phyloP scores from a whole-genome alignment of 2,329 filamentous ascomycete genomes.

The Penicillium corylophilum region DNA sequence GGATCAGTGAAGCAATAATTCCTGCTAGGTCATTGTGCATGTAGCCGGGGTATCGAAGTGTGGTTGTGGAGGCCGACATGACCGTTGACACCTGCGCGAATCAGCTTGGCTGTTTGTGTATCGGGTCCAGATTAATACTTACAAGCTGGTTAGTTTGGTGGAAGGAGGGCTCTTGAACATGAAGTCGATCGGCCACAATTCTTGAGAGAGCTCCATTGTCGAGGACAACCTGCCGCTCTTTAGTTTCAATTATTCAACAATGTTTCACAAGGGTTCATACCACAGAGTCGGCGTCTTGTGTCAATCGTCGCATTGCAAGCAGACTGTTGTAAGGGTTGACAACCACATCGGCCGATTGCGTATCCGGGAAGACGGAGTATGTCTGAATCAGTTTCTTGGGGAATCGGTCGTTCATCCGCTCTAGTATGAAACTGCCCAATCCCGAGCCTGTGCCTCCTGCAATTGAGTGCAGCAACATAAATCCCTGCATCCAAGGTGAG shows the following conservation, averaged over 20 bases:
- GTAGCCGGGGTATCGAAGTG: constrained; percentile 93
- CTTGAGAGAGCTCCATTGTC: constrained; percentile 92
- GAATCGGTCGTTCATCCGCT: constrained; percentile 93
- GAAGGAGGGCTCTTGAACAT: constrained; percentile 93
- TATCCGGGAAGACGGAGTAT: constrained; percentile 97
- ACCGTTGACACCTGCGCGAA: constrained; percentile 75
- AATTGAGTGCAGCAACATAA: constrained; percentile 98
- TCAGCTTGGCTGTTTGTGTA: constrained; percentile 4
- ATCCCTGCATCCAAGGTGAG: constrained; percentile 59
- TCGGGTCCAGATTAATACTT: constrained; percentile 19
- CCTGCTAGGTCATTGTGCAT: constrained; percentile 99
- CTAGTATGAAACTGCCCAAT: constrained; percentile 90
- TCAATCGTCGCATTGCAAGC: constrained; percentile 83
- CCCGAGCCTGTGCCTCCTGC: constrained; percentile 95
- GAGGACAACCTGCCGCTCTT: constrained; percentile 65
- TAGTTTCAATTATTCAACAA: constrained; percentile 16
- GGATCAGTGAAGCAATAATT: constrained; percentile 92
- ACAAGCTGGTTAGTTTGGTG: constrained; percentile 96
- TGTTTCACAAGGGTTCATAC: constrained; percentile 44
- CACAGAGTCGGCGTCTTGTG: constrained; percentile 95
- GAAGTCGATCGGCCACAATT: constrained; percentile 90
- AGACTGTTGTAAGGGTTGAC: constrained; percentile 98
- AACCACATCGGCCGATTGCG: constrained; percentile 84
- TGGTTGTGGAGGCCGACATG: constrained; percentile 97
- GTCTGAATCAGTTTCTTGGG: constrained; percentile 99